Base-by-base conservation (phyloP, 768 basidiomycete species). In the Psilocybe azurescens region DNA sequence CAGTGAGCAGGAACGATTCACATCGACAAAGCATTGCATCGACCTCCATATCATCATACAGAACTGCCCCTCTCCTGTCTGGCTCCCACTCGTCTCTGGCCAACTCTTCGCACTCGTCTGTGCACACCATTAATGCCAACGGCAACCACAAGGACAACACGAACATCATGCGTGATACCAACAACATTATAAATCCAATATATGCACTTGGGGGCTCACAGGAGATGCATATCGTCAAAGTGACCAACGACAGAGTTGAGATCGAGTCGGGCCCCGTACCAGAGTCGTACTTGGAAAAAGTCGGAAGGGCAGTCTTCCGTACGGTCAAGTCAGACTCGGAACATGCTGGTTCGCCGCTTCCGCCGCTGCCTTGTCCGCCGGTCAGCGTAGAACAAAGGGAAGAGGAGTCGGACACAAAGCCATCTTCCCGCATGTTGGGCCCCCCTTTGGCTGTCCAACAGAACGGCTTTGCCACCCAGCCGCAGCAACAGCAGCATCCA, bases 211-310 rank as follows among this genome's bases (percentile, higher is more conserved):
- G 58, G 7, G 58, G 69, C 24, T 59, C 79, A 14, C 81, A 85
- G 65, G 84, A 86, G 62, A 71, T 86, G 14, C 86, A 85, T 65
- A 78, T 87, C 55, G 72, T 87, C 58, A 83, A 83, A 68, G 81
- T 88, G 53, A 81, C 84, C 5, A 75, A 77, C 32, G 83, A 88
- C 56, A 57, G 36, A 68, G 77, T 85, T 59, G 71, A 79, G 61
- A 68, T 84, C 59, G 78, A 80, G 60, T 56, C 79, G 9, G 77
- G 78, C 56, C 69, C 73, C 48, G 67, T 73, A 55, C 68, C 76
- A 7, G 73, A 72, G 48, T 68, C 77, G 11, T 66, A 78, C 44
- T 58, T 78, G 28, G 75, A 75, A 62, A 75, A 74, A 67, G 67
- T 78, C 8, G 72, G 74, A 28, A 75, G 75, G 20, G 65, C 75